phyloP scores from a whole-genome alignment of 2,329 filamentous ascomycete species.

The Trichoderma polysporum region DNA sequence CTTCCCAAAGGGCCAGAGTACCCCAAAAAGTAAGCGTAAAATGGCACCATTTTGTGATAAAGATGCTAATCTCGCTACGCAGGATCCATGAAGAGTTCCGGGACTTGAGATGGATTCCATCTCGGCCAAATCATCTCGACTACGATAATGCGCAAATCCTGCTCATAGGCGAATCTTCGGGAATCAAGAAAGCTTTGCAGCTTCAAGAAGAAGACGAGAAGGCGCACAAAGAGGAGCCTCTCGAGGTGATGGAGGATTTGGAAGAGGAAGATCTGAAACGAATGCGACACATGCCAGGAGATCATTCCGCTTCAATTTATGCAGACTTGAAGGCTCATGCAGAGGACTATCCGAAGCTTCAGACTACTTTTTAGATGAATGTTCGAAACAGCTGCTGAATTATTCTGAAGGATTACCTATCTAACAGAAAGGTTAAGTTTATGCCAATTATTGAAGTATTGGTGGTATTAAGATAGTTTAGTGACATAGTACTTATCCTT shows the following conservation, averaged over 20 bases:
- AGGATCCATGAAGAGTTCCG: conserved; percentile 72
- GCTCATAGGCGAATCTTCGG: conserved; percentile 69
- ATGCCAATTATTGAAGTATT: neutral
- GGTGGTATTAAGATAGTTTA: neutral
- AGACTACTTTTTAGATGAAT: conserved; percentile 28
- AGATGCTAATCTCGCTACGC: conserved; percentile 1
- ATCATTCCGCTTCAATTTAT: conserved; percentile 39
- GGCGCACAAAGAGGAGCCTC: conserved; percentile 60
- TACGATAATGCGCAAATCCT: conserved; percentile 75
- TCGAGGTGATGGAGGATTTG: conserved; percentile 71
- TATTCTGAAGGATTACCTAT: neutral
- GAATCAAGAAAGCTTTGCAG: conserved; percentile 56
- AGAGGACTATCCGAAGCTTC: conserved; percentile 27
- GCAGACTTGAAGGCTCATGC: conserved; percentile 17
- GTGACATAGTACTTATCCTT: no score
- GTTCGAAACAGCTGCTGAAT: neutral
- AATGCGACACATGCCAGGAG: conserved; percentile 52
- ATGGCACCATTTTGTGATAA: neutral
- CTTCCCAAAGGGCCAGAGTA: conserved; percentile 68
- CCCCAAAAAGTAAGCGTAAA: conserved; percentile 61
- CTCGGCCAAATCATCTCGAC: conserved; percentile 71
- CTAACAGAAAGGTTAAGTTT: no score
- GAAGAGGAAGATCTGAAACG: conserved; percentile 72
- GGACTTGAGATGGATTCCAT: conserved; percentile 70
- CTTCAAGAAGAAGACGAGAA: conserved; percentile 56